Evolutionary conservation across 768 basidiomycete species (phyloP), one percentile per base, ranked within the genome.

Genomic region (Dacryopinax spathularia): DNA sequence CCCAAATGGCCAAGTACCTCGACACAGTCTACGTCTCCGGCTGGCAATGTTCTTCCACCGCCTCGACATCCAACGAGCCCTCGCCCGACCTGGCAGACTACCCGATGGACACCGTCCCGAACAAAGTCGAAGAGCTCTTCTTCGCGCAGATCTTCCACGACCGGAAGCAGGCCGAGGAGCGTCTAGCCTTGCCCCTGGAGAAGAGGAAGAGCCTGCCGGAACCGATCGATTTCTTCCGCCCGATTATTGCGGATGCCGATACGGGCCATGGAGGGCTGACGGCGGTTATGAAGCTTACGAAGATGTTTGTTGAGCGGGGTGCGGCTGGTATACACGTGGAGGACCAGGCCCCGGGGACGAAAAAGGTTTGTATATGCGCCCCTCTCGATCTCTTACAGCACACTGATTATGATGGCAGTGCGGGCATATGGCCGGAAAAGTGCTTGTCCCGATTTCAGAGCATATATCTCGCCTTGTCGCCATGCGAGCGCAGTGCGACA

Each of bases 1-100:
- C 94, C 0, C 96, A 99, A 76, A 99, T 99, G 96, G 94, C 95
- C 27, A 79, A 79, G 73, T 90, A 97, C 74, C 87, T 98, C 69
- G 96, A 98, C 77, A 97, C 95, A 1, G 89, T 99, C 69, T 99
- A 99, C 72, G 91, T 99, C 63, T 99, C 96, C 7, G 96, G 96
- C 2, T 80, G 79, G 79, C 89, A 91, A 70, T 91, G 87, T 18
- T 93, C 90, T 20, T 91, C 89, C 70, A 98, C 94, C 1, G 96
- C 96, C 1, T 88, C 89, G 0, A 88, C 84, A 72, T 89, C 91
- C 29, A 87, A 97, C 68, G 96, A 99, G 75, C 96, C 96, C 25
- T 96, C 96, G 34, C 96, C 96, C 13, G 95, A 98, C 82, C 88
- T 98, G 70, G 95, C 64, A 91, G 94, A 97, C 74, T 97, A 98